Evolutionary conservation across 495 filamentous ascomycete genomes (phyloP).

Genomic region (Apodospora peruviana): DNA sequence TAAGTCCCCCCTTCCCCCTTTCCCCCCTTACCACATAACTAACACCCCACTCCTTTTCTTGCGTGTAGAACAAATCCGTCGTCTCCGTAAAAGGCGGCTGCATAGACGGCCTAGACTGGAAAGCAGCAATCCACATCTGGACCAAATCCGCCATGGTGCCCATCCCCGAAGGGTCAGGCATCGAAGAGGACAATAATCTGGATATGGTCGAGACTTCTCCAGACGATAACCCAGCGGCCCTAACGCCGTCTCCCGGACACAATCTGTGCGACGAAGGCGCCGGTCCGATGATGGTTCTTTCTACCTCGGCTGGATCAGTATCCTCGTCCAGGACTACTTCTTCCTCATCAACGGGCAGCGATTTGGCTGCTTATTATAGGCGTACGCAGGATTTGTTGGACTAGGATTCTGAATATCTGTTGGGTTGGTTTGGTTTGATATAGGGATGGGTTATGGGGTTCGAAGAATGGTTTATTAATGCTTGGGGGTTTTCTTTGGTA

Average conservation of each 20-base stretch:
- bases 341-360: not conserved
- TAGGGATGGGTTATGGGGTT: no score
- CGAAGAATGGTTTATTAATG: no score
- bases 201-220: not conserved
- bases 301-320: not conserved
- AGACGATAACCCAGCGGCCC: not conserved
- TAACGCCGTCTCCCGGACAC: not conserved
- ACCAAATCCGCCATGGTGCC: slow-evolving; percentile 56
- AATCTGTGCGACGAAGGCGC: not conserved
- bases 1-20: slow-evolving; percentile 12
- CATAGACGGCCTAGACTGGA: slow-evolving; percentile 53
- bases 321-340: not conserved
- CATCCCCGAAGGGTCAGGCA: slow-evolving; percentile 50
- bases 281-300: not conserved
- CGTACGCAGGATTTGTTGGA: no score
- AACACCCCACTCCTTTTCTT: no score
- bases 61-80: slow-evolving; percentile 38
- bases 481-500: no score
- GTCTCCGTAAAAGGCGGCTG: slow-evolving; percentile 59
- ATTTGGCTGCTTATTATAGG: not conserved
- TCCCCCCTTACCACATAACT: no score
- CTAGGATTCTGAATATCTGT: no score
- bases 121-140: slow-evolving; percentile 55
- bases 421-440: no score
- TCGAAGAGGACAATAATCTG: slow-evolving; percentile 21